These are phyloP conservation scores for Nicotiana rustica DNA, from an alignment of 305 asterid genomes.

Conservation along the genomic window DNA sequence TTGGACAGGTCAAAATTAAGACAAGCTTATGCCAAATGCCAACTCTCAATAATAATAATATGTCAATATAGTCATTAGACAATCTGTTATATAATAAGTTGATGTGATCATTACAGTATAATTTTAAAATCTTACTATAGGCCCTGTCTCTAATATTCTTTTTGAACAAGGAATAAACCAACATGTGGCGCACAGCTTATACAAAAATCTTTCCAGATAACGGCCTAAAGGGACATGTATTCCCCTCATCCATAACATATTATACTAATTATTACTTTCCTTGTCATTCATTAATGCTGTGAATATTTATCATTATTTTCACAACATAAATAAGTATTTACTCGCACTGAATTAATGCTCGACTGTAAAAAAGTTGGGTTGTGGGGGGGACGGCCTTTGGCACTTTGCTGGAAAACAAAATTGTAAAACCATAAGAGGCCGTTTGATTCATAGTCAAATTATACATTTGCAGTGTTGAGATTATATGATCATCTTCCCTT, in stretches of 20 bases:
- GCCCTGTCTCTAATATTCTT: neutral
- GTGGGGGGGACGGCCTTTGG: too few species aligned
- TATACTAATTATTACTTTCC: neutral
- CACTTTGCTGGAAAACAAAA: too few species aligned
- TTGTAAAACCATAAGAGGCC: too few species aligned
- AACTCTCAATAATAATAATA: neutral
- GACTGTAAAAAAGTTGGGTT: too few species aligned
- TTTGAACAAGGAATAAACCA: slow-evolving; percentile 13
- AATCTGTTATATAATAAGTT: neutral
- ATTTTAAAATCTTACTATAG: slow-evolving; percentile 23
- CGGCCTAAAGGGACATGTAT: slow-evolving; percentile 38
- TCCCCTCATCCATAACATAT: neutral
- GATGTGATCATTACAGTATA: slow-evolving; percentile 3
- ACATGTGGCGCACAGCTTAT: slow-evolving; percentile 34
- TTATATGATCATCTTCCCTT: too few species aligned
- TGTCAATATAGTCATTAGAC: neutral
- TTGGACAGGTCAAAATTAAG: slow-evolving; percentile 34
- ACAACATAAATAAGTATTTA: neutral
- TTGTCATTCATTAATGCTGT: neutral
- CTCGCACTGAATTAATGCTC: neutral
- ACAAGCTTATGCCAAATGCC: slow-evolving; percentile 33
- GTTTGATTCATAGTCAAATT: too few species aligned
- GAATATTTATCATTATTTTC: neutral
- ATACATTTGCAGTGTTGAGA: too few species aligned
- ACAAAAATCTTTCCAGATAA: slow-evolving; percentile 12